Percentiles rank a stretch among this genome's conserved stretches.
phyloP scores from a whole-genome alignment of 1,284 basidiomycete species.

The Schizophyllum amplum region DNA sequence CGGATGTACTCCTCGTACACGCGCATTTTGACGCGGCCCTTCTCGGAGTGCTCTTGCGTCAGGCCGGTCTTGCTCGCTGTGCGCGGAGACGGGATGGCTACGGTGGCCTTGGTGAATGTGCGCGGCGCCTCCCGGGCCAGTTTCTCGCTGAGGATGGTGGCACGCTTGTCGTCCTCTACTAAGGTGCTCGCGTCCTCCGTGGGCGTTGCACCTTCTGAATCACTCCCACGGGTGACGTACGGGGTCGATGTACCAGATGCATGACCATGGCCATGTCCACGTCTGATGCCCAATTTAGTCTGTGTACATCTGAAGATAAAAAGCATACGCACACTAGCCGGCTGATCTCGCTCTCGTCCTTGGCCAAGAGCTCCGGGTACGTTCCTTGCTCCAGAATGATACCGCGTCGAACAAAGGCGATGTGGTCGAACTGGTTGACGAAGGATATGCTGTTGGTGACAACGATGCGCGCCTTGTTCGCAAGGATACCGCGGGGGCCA shows the following conservation, averaged over 20 bases:
- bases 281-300: slow-evolving; percentile 15
- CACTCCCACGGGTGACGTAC: slow-evolving; percentile 31
- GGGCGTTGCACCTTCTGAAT: slow-evolving; percentile 25
- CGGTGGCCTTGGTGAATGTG: slow-evolving; percentile 41
- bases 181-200: slow-evolving; percentile 17
- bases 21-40: slow-evolving; percentile 71
- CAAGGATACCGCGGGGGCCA: slow-evolving; percentile 81
- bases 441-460: slow-evolving; percentile 90
- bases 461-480: slow-evolving; percentile 79
- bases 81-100: slow-evolving; percentile 29
- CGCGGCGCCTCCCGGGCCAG: slow-evolving; percentile 14
- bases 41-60: slow-evolving; percentile 75
- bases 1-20: slow-evolving; percentile 78
- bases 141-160: slow-evolving; percentile 33
- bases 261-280: slow-evolving; percentile 35
- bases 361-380: slow-evolving; percentile 56
- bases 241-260: slow-evolving; percentile 54
- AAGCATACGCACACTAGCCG: slow-evolving; percentile 67
- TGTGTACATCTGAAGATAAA: background rate
- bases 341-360: slow-evolving; percentile 63
- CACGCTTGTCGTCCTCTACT: slow-evolving; percentile 16
- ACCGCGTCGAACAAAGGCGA: slow-evolving; percentile 77
- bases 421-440: slow-evolving; percentile 72
- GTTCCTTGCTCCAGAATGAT: slow-evolving; percentile 78
- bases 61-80: slow-evolving; percentile 35